These are phyloP conservation scores for Conticribra weissflogii DNA, from an alignment of 108 stramenopile genomes.

Conservation along the genomic window DNA sequence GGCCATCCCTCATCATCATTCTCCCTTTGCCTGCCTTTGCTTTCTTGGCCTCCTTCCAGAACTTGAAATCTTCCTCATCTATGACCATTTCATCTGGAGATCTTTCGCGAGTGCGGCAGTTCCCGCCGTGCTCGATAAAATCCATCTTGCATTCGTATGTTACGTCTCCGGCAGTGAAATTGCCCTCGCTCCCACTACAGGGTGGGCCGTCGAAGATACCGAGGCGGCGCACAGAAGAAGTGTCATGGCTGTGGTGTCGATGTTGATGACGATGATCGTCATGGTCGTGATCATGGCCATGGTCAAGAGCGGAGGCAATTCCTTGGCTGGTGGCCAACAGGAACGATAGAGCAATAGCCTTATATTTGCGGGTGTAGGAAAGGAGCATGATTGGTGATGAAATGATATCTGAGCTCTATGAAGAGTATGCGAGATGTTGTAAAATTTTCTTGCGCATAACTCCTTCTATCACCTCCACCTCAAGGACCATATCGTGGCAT, in stretches of 20 bases:
- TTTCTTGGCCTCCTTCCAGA: not conserved
- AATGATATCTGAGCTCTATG: too few species aligned
- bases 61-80: not conserved
- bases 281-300: not conserved
- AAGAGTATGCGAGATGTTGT: too few species aligned
- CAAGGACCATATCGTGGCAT: too few species aligned
- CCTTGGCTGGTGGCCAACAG: too few species aligned
- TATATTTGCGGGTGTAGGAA: too few species aligned
- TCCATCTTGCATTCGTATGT: not conserved
- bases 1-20: not conserved
- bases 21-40: too few species aligned
- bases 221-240: not conserved
- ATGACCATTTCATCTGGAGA: not conserved
- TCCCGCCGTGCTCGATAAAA: not conserved
- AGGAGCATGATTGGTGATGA: too few species aligned
- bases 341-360: too few species aligned
- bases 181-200: not conserved
- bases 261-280: not conserved
- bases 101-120: not conserved
- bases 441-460: too few species aligned
- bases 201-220: not conserved
- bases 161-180: not conserved
- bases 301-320: too few species aligned
- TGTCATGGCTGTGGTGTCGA: not conserved
- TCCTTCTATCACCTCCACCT: too few species aligned